Evolutionary conservation across 2,329 filamentous ascomycete species (phyloP), one percentile per base, ranked within the genome.

Genomic region (Paecilomyces sp.): DNA sequence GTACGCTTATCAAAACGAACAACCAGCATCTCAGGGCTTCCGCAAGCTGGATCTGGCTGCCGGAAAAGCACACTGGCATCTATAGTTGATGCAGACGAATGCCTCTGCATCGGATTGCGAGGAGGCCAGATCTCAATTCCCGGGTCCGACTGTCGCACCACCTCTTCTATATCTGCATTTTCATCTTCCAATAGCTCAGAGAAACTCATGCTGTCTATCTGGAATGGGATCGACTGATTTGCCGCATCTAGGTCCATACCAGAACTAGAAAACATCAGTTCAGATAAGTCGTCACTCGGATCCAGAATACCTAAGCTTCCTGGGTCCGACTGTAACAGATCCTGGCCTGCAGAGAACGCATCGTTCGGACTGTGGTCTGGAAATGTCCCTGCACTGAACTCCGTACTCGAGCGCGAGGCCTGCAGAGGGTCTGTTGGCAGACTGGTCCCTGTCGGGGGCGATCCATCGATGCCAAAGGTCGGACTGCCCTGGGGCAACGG

Each of bases 1-100:
- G 87, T 90, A 59, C 86, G 77, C 63, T 79, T 81, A 66, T 88
- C 84, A 66, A 88, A 90, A 28, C 85, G 81, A 56, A 84, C 70
- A 56, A 85, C 82, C 24, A 89, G 74, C 77, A 85, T 83, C 63
- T 89, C 87, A 9, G 82, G 79, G 58, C 84, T 85, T 41, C 76
- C 77, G 34, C 77, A 70, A 58, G 77, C 72, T 30, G 86, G 72
- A n/a, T 74, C 72, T 4, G 82, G 82, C 58, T 82, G 77, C 24
- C 70, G 70, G 52, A 79, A 77, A 3, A 83, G 70, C 30, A 68
- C 68, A 33, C 65, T 64, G 22, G 62, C 58, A 18, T 65, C 66
- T 36, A 62, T 60, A 55, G 60, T 60, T 5, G 68, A 75, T 5
- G 69, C 76, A 52, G 71, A 74, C 56, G 67, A 70, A 2, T 72